These are phyloP conservation scores for Canavalia gladiata DNA, from an alignment of 306 rosid species.

Conservation along the genomic window DNA sequence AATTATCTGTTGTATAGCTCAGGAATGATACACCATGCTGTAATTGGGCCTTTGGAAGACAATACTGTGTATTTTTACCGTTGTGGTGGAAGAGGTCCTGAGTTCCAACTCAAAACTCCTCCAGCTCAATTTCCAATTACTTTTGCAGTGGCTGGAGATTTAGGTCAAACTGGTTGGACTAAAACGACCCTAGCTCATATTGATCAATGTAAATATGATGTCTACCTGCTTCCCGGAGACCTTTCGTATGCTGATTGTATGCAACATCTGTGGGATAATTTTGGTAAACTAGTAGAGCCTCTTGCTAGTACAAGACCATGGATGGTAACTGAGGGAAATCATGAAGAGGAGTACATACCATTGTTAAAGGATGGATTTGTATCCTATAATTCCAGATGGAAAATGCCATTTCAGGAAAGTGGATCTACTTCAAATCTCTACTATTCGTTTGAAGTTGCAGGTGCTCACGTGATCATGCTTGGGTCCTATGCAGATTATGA, in stretches of 20 bases:
- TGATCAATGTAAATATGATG: slow-evolving; percentile 76
- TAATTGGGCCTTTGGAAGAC: slow-evolving; percentile 87
- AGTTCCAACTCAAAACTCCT: slow-evolving; percentile 84
- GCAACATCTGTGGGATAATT: slow-evolving; percentile 86
- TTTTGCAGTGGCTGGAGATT: slow-evolving; percentile 91
- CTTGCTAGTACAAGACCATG: slow-evolving; percentile 95
- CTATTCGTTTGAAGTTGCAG: slow-evolving; percentile 90
- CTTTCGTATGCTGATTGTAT: slow-evolving; percentile 92
- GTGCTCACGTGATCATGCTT: slow-evolving; percentile 83
- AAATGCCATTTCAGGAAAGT: slow-evolving; percentile 91
- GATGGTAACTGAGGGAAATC: slow-evolving; percentile 99
- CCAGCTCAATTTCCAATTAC: slow-evolving; percentile 81
- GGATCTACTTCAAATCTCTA: slow-evolving; percentile 90
- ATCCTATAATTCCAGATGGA: slow-evolving; percentile 94
- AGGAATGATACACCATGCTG: slow-evolving; percentile 91
- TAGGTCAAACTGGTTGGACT: slow-evolving; percentile 97
- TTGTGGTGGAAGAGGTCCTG: slow-evolving; percentile 84
- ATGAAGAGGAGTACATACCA: slow-evolving; percentile 77
- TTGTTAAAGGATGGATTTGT: slow-evolving; percentile 70
- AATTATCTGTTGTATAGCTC: slow-evolving; percentile 76
- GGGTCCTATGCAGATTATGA: slow-evolving; percentile 88
- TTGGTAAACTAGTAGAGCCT: slow-evolving; percentile 89
- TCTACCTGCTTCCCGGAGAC: slow-evolving; percentile 94
- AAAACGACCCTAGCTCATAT: slow-evolving; percentile 89
- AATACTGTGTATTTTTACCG: slow-evolving; percentile 74